Percentiles rank a stretch among this genome's conserved stretches.
Evolutionary conservation across 179 eudicot genomes (phyloP).

Genomic region (Spinacia oleracea): DNA sequence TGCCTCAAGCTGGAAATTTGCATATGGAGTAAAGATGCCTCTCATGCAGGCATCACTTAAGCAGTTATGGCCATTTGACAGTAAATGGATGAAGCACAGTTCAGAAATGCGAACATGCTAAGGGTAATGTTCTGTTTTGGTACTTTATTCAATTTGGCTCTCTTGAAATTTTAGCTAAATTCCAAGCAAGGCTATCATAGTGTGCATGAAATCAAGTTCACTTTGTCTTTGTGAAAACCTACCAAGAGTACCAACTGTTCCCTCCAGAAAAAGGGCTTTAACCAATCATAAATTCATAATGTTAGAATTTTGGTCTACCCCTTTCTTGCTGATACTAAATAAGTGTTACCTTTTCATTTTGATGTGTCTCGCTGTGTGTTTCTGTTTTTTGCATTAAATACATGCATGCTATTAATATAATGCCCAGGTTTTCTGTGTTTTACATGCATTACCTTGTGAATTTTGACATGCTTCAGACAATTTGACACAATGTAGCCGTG

Average conservation of each 20-base stretch:
- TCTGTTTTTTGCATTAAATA: neutral
- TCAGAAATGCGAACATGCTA: neutral
- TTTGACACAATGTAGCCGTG: neutral
- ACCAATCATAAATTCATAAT: neutral
- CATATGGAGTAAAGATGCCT: conserved; percentile 41
- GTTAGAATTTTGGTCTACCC: neutral
- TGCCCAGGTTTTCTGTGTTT: neutral
- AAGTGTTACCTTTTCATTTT: neutral
- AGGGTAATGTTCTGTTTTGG: conserved; percentile 26
- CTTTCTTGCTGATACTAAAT: neutral
- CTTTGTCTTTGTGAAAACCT: neutral
- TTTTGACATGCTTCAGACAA: neutral
- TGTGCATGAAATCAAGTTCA: conserved; percentile 18
- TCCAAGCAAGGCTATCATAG: conserved; percentile 29
- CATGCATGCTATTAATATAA: neutral
- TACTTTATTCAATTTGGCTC: neutral
- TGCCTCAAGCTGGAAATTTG: conserved; percentile 43
- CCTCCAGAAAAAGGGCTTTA: neutral
- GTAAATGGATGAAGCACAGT: neutral
- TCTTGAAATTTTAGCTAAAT: conserved; percentile 13
- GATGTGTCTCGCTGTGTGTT: neutral
- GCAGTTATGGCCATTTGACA: neutral
- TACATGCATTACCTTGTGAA: neutral
- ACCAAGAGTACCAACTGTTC: neutral
- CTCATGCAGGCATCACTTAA: neutral